Conservation (phyloP, 768 basidiomycete species). For the Omphalotus guepiniiformis region DNA sequence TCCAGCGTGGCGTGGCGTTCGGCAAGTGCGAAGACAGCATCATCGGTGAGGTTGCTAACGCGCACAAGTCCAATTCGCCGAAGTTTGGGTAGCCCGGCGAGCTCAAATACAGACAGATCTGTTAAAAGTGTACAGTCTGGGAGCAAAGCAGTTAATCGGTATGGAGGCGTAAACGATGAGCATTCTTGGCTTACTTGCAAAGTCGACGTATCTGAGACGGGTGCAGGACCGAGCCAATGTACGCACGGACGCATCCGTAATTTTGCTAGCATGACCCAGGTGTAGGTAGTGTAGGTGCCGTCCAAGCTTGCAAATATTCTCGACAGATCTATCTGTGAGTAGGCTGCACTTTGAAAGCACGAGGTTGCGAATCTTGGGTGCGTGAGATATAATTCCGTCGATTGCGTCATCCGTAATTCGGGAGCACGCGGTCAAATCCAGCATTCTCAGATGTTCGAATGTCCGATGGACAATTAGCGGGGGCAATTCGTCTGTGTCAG, state of each 20-base stretch:
- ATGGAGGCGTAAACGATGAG: slow-evolving; percentile 5
- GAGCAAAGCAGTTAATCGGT: slow-evolving; percentile 12
- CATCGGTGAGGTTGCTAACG: slow-evolving; percentile 89
- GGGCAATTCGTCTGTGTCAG: slow-evolving; percentile 43
- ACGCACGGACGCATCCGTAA: slow-evolving; percentile 87
- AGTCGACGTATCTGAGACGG: slow-evolving; percentile 89
- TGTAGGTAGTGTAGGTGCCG: slow-evolving; percentile 93
- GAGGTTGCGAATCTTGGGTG: slow-evolving; percentile 80
- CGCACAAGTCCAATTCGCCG: slow-evolving; percentile 94
- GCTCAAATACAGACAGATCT: slow-evolving; percentile 91
- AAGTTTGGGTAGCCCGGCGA: slow-evolving; percentile 83
- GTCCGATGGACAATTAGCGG: slow-evolving; percentile 61
- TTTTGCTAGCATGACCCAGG: slow-evolving; percentile 84
- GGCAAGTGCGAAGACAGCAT: slow-evolving; percentile 84
- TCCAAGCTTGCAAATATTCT: slow-evolving; percentile 83
- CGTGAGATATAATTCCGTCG: slow-evolving; percentile 75
- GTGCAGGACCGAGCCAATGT: slow-evolving; percentile 83
- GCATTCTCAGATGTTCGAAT: slow-evolving; percentile 85
- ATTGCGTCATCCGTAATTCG: slow-evolving; percentile 80
- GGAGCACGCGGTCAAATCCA: slow-evolving; percentile 87
- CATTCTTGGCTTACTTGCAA: slow-evolving; percentile 69
- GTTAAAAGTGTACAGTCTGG: slow-evolving; percentile 83
- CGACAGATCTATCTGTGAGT: slow-evolving; percentile 78
- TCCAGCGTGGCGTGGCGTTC: slow-evolving; percentile 86
- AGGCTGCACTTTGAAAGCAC: slow-evolving; percentile 80